These are phyloP conservation scores for Thelonectria blattea DNA, from an alignment of 2,329 filamentous ascomycete genomes.

Conservation along the genomic window DNA sequence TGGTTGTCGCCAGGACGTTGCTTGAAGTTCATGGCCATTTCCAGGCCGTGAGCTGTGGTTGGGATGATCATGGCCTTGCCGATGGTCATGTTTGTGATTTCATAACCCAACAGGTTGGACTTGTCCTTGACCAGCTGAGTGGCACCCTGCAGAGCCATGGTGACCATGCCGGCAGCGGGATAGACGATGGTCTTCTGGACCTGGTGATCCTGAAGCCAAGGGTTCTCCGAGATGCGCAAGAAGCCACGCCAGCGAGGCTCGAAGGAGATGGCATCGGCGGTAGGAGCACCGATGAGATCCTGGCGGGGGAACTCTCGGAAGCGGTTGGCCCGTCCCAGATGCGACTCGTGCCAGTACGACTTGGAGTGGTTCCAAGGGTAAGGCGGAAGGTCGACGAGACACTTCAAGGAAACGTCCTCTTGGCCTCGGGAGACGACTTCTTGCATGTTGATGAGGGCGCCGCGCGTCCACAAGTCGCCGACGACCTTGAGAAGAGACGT, in stretches of 20 bases:
- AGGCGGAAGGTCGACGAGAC: constrained; percentile 54
- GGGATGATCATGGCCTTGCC: constrained; percentile 59
- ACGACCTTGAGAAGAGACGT: constrained; percentile 40
- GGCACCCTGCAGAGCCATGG: constrained; percentile 56
- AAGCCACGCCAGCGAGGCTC: constrained; percentile 58
- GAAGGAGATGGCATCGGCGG: constrained; percentile 51
- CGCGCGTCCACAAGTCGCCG: constrained; percentile 48
- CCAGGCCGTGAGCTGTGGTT: constrained; percentile 52
- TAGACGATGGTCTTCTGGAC: constrained; percentile 58
- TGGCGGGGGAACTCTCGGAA: constrained; percentile 53
- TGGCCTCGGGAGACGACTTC: constrained; percentile 34
- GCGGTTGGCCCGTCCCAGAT: constrained; percentile 51
- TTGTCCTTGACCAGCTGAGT: constrained; percentile 45
- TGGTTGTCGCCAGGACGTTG: constrained; percentile 13
- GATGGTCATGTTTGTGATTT: constrained; percentile 54
- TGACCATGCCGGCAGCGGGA: constrained; percentile 56
- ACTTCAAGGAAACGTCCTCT: constrained; percentile 32
- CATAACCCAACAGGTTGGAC: constrained; percentile 44
- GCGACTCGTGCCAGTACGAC: constrained; percentile 60
- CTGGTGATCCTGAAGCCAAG: constrained; percentile 59
- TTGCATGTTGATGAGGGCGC: constrained; percentile 42
- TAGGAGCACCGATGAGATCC: constrained; percentile 57
- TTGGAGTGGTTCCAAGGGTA: constrained; percentile 63
- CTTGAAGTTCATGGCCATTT: constrained; percentile 56
- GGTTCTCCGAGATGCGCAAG: constrained; percentile 55